Conservation (phyloP, 441 rosid genomes). For the Erodium texanum region DNA sequence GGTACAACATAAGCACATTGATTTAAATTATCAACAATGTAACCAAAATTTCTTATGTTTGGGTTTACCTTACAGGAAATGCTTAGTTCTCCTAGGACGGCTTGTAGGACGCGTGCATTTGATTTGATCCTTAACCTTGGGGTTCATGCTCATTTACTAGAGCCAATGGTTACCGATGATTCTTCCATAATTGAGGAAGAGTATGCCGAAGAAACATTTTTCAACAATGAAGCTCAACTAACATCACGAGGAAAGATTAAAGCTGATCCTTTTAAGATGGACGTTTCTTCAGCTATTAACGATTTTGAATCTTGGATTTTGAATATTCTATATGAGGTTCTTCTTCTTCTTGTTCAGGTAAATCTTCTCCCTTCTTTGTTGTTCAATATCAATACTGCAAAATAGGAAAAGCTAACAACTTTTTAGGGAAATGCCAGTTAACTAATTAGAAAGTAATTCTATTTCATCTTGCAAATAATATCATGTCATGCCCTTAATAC, state of each 20-base stretch:
- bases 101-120: constrained; percentile 84
- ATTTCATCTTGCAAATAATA: not conserved
- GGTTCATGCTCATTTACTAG: constrained; percentile 90
- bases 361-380: constrained; percentile 7
- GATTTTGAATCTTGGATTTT: constrained; percentile 89
- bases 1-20: constrained; percentile 38
- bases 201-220: constrained; percentile 58
- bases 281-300: constrained; percentile 55
- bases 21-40: constrained; percentile 16
- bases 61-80: constrained; percentile 56
- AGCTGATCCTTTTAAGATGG: constrained; percentile 41
- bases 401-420: not conserved
- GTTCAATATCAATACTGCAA: not conserved
- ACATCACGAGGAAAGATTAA: constrained; percentile 41
- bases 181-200: constrained; percentile 80
- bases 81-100: constrained; percentile 71
- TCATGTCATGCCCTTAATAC: constrained; percentile 23
- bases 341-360: constrained; percentile 98
- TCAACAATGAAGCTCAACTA: constrained; percentile 51
- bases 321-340: constrained; percentile 78
- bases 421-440: not conserved
- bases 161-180: constrained; percentile 63
- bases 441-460: not conserved
- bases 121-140: constrained; percentile 95
- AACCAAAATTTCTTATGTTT: constrained; percentile 20